Percentiles rank a stretch among this genome's conserved stretches.
These are phyloP conservation scores for Alternaria sp. DNA, from an alignment of 2,329 filamentous ascomycete species.

Conservation along the genomic window DNA sequence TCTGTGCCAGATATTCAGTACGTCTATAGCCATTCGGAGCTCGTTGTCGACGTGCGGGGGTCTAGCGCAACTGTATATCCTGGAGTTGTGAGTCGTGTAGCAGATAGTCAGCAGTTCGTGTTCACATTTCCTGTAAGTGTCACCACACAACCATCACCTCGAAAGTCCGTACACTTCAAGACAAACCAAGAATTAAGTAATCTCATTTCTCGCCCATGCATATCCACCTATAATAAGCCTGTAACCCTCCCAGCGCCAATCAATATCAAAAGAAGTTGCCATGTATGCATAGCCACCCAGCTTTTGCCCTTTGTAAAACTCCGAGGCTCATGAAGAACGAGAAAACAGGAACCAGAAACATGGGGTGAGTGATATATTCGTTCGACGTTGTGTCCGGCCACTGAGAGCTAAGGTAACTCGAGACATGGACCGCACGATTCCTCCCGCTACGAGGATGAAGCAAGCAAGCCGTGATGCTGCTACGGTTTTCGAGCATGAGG, in stretches of 20 bases:
- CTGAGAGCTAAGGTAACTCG: neutral
- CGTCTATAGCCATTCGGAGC: no score
- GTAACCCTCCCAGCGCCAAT: neutral
- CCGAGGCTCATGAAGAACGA: conserved; percentile 10
- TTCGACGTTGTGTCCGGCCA: neutral
- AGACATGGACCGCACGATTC: neutral
- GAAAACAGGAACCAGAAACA: neutral
- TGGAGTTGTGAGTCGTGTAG: no score
- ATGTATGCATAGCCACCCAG: conserved; percentile 1
- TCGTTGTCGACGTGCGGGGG: no score
- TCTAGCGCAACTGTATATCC: no score
- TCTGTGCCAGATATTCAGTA: neutral
- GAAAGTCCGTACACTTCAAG: rapidly evolving
- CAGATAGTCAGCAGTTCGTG: neutral
- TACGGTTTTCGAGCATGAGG: neutral
- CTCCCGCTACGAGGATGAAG: neutral
- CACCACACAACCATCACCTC: neutral
- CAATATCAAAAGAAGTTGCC: neutral
- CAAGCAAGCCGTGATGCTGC: neutral
- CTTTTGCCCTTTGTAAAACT: conserved; percentile 5
- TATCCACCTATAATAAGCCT: conserved; percentile 2
- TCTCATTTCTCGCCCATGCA: neutral
- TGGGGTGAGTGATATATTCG: neutral
- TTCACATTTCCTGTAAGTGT: neutral
- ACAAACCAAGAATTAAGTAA: neutral